These are phyloP conservation scores for Prunus mira DNA, from an alignment of 306 rosid genomes.

Conservation along the genomic window DNA sequence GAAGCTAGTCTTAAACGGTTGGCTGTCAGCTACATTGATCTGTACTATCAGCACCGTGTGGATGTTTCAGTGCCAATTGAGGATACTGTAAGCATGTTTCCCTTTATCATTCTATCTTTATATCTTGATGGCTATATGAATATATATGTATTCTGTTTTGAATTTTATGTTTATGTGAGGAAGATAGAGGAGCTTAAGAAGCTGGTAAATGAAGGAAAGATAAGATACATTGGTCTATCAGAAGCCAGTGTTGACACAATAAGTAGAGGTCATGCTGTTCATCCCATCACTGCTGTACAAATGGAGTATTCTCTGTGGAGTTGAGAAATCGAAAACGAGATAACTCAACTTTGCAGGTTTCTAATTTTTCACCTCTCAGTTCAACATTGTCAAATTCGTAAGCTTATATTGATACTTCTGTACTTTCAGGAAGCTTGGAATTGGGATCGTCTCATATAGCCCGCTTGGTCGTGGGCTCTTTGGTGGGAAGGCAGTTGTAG, in stretches of 20 bases:
- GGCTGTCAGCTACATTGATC: constrained; percentile 46
- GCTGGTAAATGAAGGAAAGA: constrained; percentile 61
- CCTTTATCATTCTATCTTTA: neutral
- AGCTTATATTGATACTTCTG: neutral
- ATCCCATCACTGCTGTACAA: constrained; percentile 71
- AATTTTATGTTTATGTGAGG: neutral
- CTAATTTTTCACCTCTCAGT: neutral
- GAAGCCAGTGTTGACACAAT: constrained; percentile 60
- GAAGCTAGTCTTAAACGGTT: constrained; percentile 64
- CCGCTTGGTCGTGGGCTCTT: constrained; percentile 73
- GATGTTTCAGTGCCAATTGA: constrained; percentile 72
- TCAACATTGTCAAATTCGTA: neutral
- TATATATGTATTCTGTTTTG: neutral
- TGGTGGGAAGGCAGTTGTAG: constrained; percentile 64
- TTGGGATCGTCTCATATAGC: constrained; percentile 66
- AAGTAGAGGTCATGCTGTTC: constrained; percentile 59
- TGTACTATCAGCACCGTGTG: constrained; percentile 55
- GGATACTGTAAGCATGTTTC: constrained; percentile 52
- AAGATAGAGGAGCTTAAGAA: constrained; percentile 48
- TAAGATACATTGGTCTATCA: constrained; percentile 56
- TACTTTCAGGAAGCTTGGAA: constrained; percentile 56
- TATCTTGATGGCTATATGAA: too few relatives aligned
- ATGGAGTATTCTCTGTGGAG: constrained; percentile 75
- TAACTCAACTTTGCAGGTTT: constrained; percentile 60
- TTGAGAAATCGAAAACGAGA: constrained; percentile 58